Conservation (phyloP, 2,329 filamentous ascomycete genomes). For the Paraphaeosphaeria sporulosa region DNA sequence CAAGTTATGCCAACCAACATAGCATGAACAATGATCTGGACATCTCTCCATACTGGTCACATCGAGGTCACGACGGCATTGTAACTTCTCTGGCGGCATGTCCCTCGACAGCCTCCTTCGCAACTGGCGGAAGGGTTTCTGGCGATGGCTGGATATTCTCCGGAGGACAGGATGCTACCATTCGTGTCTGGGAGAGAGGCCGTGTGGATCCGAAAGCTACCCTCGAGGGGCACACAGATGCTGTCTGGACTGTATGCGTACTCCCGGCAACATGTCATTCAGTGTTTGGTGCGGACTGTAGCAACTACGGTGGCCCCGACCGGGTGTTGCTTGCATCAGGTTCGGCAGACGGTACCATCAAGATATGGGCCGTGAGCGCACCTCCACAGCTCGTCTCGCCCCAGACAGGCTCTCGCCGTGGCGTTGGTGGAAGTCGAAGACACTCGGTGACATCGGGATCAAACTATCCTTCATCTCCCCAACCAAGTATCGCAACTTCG, state of each 20-base stretch:
- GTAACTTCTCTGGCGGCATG: slow-evolving; percentile 88
- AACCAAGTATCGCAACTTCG: slow-evolving; percentile 83
- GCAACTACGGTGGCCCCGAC: slow-evolving; percentile 79
- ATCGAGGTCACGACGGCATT: slow-evolving; percentile 89
- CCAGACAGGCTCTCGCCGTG: slow-evolving; percentile 74
- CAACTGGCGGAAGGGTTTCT: slow-evolving; percentile 83
- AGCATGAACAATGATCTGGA: slow-evolving; percentile 79
- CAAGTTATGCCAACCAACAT: slow-evolving; percentile 72
- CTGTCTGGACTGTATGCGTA: slow-evolving; percentile 94
- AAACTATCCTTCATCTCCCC: slow-evolving; percentile 87
- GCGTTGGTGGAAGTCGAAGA: slow-evolving; percentile 76
- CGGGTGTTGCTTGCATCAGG: slow-evolving; percentile 90
- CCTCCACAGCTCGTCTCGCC: slow-evolving; percentile 87
- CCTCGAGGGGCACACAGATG: slow-evolving; percentile 91
- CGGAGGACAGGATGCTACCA: slow-evolving; percentile 90
- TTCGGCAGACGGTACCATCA: slow-evolving; percentile 87
- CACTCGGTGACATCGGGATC: slow-evolving; percentile 96
- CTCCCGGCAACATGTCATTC: slow-evolving; percentile 82
- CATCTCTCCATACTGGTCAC: slow-evolving; percentile 92
- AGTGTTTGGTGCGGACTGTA: slow-evolving; percentile 77
- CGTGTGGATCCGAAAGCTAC: slow-evolving; percentile 95
- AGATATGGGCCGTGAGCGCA: slow-evolving; percentile 92
- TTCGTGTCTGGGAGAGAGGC: slow-evolving; percentile 94
- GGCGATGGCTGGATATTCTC: slow-evolving; percentile 99
- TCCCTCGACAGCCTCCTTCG: slow-evolving; percentile 86